Evolutionary conservation across 2,329 filamentous ascomycete species (phyloP).

Genomic region (Claviceps citrina): DNA sequence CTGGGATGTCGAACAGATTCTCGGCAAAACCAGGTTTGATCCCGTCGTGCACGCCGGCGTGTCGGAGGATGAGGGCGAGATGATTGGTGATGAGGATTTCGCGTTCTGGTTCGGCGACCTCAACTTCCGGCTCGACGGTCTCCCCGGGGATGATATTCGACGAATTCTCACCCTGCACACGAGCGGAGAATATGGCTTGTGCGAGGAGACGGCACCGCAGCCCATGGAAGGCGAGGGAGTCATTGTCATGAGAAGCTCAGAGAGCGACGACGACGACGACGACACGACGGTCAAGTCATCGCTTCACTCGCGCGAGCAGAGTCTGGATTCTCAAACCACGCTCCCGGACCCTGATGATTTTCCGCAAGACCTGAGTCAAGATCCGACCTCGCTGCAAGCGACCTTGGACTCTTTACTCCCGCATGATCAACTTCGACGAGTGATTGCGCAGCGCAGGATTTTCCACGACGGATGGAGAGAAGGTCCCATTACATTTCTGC

Average conservation of each 20-base stretch:
- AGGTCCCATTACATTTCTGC: slow-evolving; percentile 73
- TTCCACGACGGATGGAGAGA: slow-evolving; percentile 91
- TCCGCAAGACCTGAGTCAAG: slow-evolving; percentile 50
- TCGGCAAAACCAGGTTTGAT: slow-evolving; percentile 61
- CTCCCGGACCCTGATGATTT: slow-evolving; percentile 53
- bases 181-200: slow-evolving; percentile 56
- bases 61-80: slow-evolving; percentile 47
- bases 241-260: slow-evolving; percentile 29
- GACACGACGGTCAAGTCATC: slow-evolving; percentile 23
- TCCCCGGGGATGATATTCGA: slow-evolving; percentile 82
- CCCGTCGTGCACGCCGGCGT: slow-evolving; percentile 53
- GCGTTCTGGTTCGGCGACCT: slow-evolving; percentile 93
- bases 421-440: slow-evolving; percentile 70
- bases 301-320: slow-evolving; percentile 18
- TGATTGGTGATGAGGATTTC: slow-evolving; percentile 81
- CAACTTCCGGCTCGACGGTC: slow-evolving; percentile 79
- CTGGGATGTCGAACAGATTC: slow-evolving; percentile 76
- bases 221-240: slow-evolving; percentile 32
- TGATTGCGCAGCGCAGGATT: slow-evolving; percentile 59
- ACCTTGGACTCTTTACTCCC: slow-evolving; percentile 75
- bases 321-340: slow-evolving; percentile 25
- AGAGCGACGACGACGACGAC: slow-evolving; percentile 34
- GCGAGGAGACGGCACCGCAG: slow-evolving; percentile 21
- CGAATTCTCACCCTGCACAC: slow-evolving; percentile 71
- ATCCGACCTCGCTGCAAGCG: slow-evolving; percentile 75